phyloP scores from a whole-genome alignment of 176 grass and related monocot genomes.

The Chrysopogon serrulatus region DNA sequence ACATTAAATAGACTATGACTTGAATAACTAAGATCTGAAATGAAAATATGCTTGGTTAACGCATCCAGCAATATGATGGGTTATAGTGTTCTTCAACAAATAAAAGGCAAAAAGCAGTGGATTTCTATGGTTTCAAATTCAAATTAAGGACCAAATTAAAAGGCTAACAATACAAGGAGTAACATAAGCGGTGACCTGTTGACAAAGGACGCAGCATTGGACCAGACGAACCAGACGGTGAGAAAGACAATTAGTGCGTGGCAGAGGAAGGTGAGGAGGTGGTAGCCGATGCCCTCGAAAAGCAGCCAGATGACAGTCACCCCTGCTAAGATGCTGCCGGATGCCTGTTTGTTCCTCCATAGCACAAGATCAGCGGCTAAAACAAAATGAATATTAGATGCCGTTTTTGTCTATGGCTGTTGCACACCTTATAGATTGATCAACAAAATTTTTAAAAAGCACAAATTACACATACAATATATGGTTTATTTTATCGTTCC shows the following conservation, averaged over 20 bases:
- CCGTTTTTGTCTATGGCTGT: neutral
- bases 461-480: neutral
- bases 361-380: slow-evolving; percentile 83
- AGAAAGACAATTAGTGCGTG: slow-evolving; percentile 67
- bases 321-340: slow-evolving; percentile 66
- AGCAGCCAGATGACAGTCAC: slow-evolving; percentile 83
- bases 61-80: neutral
- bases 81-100: neutral
- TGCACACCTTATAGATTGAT: neutral
- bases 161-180: neutral
- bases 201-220: slow-evolving; percentile 59
- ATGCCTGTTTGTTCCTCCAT: slow-evolving; percentile 81
- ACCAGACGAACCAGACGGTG: slow-evolving; percentile 65
- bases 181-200: slow-evolving; percentile 35
- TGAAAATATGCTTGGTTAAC: neutral
- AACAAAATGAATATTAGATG: neutral
- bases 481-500: neutral
- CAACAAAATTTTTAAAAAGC: neutral
- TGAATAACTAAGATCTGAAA: neutral
- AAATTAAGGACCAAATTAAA: neutral
- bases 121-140: neutral
- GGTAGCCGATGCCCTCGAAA: slow-evolving; percentile 90
- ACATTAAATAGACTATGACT: neutral
- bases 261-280: slow-evolving; percentile 77
- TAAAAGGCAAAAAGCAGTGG: neutral